Evolutionary conservation across 345 rosid species (phyloP), one percentile per base, ranked within the genome.

Genomic region (Melaleuca alternifolia): DNA sequence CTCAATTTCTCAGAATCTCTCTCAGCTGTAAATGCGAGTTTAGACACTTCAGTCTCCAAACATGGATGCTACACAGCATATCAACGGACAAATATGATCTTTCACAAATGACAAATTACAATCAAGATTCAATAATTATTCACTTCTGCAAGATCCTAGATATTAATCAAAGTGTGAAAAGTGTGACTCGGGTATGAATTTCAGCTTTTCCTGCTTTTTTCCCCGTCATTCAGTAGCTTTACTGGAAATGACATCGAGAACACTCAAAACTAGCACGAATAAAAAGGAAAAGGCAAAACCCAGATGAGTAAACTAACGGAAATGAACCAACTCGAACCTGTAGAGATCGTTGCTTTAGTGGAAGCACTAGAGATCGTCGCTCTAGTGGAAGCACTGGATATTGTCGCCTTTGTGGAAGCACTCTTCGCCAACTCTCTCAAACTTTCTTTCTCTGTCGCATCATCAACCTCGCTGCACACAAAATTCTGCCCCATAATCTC

Each of bases 1-100:
- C 89, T 94, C 87, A 94, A 65, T 82, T 93, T 92, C 86, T 91
- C 93, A 57, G 79, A 53, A 23, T 88, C 84, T 79, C 44, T 91
- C 85, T 90, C 88, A 75, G 88, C 95, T 93, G 88, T 26, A 82
- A 87, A 85, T 37, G 81, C 81, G 10, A 37, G 24, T 71, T 44
- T 5, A 37, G 48, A 71, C 9, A 20, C 24, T 33, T 79, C 33
- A 83, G 65, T 14, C 6, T 56, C n/a, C 50, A 85, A 41, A 71
- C 21, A 76, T 6, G 75, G 71, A 59, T 8, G 30, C 15, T 16
- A 44, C 20, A 71, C 50, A 85, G n/a, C 51, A n/a, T 8, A 16
- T 85, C 23, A n/a, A 51, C 24, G 50, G 75, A 84, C 33, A 71
- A 37, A 71, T 56, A 71, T 37, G 81, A 71, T 37, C 13, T 20